Base-by-base conservation (phyloP, 1,284 basidiomycete species). In the Pholiota adiposa region DNA sequence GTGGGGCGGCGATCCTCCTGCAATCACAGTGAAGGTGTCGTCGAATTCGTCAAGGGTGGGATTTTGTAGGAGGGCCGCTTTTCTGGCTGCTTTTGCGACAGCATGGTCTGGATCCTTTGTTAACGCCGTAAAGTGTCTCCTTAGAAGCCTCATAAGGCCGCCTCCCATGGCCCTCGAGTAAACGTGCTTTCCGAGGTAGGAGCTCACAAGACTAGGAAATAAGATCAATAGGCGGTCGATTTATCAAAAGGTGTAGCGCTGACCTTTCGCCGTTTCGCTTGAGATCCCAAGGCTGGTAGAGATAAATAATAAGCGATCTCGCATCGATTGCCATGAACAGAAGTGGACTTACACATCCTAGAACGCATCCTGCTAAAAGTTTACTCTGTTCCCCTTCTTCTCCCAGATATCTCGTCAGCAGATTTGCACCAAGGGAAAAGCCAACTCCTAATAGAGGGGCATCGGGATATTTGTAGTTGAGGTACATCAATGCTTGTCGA, bases 401-500 rank as follows among this genome's bases (percentile, higher is more conserved):
- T 3, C 93, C 94, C 49, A 97, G 77, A 74, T 97, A 97, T 64
- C 93, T 85, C 19, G 93, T 90, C 62, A 98, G 77, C 46, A 98
- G 89, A 69, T 94, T 93, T 38, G 95, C 94, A 55, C 97, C 97
- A 48, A 99, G 85, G 2, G 94, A 97, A 78, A 97, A 99, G 7
- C 95, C 94, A 29, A 97, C 77, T 8, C 94, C 97, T 33, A 96
- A 77, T 23, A 98, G 76, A 6, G 89, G 91, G 0, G 95, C 93
- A 19, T 83, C 75, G 1, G 97, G 96, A 68, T 90, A 96, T 59
- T 78, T 75, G 61, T 85, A 74, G 6, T 87, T 81, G 51, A 98
- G 84, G 75, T 92, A 92, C 69, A 92, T 82, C 46, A 96, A 74
- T 1, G 93, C 91, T 56, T 87, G 87, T 46, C 93, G 87, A 34